phyloP scores from a whole-genome alignment of 2,329 filamentous ascomycete species.

The Neofusicoccum laricinum region DNA sequence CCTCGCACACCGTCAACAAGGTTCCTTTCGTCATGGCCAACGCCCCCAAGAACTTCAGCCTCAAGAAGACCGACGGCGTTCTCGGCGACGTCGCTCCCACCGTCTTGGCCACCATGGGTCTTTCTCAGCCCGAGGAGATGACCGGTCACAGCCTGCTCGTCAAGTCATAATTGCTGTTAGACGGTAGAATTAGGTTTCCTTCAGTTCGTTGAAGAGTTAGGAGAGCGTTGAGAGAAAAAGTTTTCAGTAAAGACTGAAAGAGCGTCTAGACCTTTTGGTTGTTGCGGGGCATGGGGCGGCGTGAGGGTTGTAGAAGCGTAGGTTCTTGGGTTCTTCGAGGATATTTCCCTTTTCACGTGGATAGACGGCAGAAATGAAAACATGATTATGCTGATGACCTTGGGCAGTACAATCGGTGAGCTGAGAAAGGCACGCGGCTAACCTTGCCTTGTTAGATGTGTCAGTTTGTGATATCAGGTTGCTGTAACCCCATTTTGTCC shows the following conservation, averaged over 20 bases:
- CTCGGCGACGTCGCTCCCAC: conserved; percentile 97
- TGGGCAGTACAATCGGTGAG: neutral
- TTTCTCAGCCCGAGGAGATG: conserved; percentile 90
- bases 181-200: neutral
- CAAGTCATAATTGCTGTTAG: conserved; percentile 53
- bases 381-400: neutral
- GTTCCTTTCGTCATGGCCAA: conserved; percentile 99
- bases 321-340: neutral
- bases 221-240: neutral
- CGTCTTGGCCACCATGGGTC: conserved; percentile 82
- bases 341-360: neutral
- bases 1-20: conserved; percentile 95
- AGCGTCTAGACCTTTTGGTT: neutral
- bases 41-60: conserved; percentile 81
- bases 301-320: conserved; percentile 6
- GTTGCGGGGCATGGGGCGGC: neutral
- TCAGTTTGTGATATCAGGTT: no score
- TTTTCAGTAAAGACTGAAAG: neutral
- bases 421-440: no score
- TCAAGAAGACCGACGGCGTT: conserved; percentile 84
- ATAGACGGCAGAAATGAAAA: conserved; percentile 1
- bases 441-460: no score
- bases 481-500: no score
- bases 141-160: conserved; percentile 78
- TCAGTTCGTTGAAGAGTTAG: neutral